phyloP scores from a whole-genome alignment of 306 rosid genomes.

The Quercus agrifolia region DNA sequence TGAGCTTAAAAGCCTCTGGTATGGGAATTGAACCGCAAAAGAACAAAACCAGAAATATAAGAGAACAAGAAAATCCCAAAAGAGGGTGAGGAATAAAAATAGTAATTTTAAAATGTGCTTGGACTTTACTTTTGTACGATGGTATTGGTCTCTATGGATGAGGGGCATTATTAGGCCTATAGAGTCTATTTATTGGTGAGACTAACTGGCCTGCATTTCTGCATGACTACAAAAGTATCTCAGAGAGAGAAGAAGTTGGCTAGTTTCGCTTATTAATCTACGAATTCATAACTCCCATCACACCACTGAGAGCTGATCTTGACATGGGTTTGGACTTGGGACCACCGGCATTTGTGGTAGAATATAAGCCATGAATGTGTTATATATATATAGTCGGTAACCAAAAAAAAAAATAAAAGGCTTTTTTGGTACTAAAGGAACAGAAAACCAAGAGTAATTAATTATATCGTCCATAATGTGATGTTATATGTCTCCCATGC shows the following conservation, averaged over 20 bases:
- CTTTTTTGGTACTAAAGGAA: not conserved
- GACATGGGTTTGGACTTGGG: not conserved
- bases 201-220: not conserved
- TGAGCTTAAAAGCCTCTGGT: not conserved
- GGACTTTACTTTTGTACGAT: not conserved
- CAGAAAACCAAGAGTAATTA: no score
- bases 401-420: not conserved
- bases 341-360: not conserved
- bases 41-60: not conserved
- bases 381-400: not conserved
- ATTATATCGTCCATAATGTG: not conserved
- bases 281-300: not conserved
- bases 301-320: not conserved
- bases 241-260: not conserved
- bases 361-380: no score
- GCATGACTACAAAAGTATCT: not conserved
- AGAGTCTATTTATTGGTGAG: not conserved
- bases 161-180: not conserved
- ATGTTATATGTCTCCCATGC: not conserved
- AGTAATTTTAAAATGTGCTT: not conserved
- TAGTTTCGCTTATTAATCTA: not conserved
- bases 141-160: no score
- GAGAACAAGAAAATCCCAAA: not conserved
- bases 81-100: not conserved
- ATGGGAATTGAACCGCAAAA: not conserved